phyloP scores from a whole-genome alignment of 1,139 yeast genomes.

The Taphrina flavorubra region DNA sequence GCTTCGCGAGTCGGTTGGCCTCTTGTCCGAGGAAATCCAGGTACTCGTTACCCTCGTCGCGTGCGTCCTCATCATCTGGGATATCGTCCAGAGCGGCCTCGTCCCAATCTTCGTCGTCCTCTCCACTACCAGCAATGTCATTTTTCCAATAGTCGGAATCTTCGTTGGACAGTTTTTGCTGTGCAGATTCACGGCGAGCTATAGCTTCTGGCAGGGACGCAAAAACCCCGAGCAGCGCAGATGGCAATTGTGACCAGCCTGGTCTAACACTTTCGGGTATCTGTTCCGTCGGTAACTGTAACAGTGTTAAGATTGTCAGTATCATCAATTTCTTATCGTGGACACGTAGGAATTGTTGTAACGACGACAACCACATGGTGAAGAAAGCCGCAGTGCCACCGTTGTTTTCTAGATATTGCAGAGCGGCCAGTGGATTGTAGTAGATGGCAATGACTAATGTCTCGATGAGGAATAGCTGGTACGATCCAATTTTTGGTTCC shows the following conservation, averaged over 20 bases:
- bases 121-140: constrained; percentile 48
- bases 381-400: constrained; percentile 62
- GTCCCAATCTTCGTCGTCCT: constrained; percentile 55
- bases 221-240: constrained; percentile 59
- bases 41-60: constrained; percentile 53
- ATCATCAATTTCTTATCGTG: constrained; percentile 79
- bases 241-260: constrained; percentile 56
- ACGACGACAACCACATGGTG: constrained; percentile 67
- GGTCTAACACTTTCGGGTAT: constrained; percentile 50
- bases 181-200: constrained; percentile 49
- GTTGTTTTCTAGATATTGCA: constrained; percentile 60
- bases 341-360: constrained; percentile 69
- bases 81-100: constrained; percentile 57
- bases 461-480: constrained; percentile 63
- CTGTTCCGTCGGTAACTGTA: constrained; percentile 55
- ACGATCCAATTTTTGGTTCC: constrained; percentile 47
- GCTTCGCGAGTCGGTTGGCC: constrained; percentile 46
- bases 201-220: constrained; percentile 74
- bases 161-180: constrained; percentile 69
- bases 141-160: constrained; percentile 55
- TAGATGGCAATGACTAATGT: constrained; percentile 71
- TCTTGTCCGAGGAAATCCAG: constrained; percentile 50
- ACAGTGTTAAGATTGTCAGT: constrained; percentile 65
- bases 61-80: constrained; percentile 52
- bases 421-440: constrained; percentile 64